Percentiles rank a stretch among this genome's conserved stretches.
phyloP scores from a whole-genome alignment of 441 rosid genomes.

The Hura crepitans region DNA sequence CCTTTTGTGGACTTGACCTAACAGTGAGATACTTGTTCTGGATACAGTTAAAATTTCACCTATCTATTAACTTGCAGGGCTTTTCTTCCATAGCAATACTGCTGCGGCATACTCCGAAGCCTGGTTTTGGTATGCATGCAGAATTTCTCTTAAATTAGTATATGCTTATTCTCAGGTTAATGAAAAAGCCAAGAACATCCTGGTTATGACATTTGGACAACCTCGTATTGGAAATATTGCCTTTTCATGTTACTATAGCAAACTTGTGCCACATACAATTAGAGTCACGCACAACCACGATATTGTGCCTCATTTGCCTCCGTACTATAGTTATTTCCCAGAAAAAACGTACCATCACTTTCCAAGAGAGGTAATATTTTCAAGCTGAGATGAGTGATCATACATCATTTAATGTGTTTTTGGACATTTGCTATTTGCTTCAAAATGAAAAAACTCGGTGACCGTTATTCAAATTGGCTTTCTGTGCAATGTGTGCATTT shows the following conservation, averaged over 20 bases:
- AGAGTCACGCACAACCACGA: slow-evolving; percentile 74
- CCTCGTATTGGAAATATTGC: slow-evolving; percentile 93
- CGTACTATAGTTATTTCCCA: slow-evolving; percentile 68
- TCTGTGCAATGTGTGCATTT: not conserved
- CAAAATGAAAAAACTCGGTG: not conserved
- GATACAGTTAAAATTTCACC: not conserved
- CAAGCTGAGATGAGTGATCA: slow-evolving; percentile 8
- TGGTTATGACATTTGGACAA: slow-evolving; percentile 92
- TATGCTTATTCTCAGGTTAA: slow-evolving; percentile 57
- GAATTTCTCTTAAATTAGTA: slow-evolving; percentile 4
- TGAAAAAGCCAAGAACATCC: slow-evolving; percentile 53
- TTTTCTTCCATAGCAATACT: not conserved
- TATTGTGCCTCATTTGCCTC: slow-evolving; percentile 95
- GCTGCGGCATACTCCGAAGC: not conserved
- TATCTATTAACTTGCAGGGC: not conserved
- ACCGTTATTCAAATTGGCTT: not conserved
- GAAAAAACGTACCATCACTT: slow-evolving; percentile 95
- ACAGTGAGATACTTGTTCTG: slow-evolving; percentile 30
- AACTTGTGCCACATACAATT: slow-evolving; percentile 65
- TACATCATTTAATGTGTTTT: not conserved
- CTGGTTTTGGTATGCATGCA: not conserved
- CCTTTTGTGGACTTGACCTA: slow-evolving; percentile 86
- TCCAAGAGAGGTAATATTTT: slow-evolving; percentile 71
- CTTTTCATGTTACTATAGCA: slow-evolving; percentile 67
- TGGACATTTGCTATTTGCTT: too few relatives aligned